These are phyloP conservation scores for Perilla frutescens DNA, from an alignment of 257 asterid genomes.

Conservation along the genomic window DNA sequence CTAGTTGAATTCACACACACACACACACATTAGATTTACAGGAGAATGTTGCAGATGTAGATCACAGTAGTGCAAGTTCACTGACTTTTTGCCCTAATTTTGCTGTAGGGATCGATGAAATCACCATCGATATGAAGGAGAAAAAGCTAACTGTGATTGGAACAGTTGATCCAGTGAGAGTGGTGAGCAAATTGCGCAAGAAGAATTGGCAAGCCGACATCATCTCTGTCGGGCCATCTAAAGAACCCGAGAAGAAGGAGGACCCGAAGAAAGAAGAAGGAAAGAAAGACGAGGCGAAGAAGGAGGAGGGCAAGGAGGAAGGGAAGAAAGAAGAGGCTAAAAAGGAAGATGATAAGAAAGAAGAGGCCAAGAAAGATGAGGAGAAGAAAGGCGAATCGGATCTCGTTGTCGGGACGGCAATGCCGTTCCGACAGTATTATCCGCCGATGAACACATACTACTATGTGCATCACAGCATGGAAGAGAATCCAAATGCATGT, in stretches of 20 bases:
- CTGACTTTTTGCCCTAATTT: neutral
- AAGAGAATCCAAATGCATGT: slow-evolving; percentile 76
- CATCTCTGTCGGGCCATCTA: slow-evolving; percentile 53
- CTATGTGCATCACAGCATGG: slow-evolving; percentile 61
- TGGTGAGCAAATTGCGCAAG: slow-evolving; percentile 62
- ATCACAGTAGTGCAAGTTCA: neutral
- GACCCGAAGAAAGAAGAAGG: slow-evolving; percentile 50
- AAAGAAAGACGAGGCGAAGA: slow-evolving; percentile 45
- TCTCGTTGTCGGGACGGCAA: slow-evolving; percentile 35
- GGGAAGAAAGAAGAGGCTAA: slow-evolving; percentile 46
- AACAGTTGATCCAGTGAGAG: slow-evolving; percentile 60
- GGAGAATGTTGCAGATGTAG: neutral
- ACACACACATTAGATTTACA: too few relatives aligned
- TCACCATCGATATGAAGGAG: slow-evolving; percentile 52
- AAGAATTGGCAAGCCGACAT: slow-evolving; percentile 54
- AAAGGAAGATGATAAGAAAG: slow-evolving; percentile 39
- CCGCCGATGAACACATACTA: slow-evolving; percentile 56
- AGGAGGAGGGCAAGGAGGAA: slow-evolving; percentile 41
- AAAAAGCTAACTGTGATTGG: slow-evolving; percentile 59
- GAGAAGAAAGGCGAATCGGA: slow-evolving; percentile 40
- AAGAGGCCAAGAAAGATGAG: slow-evolving; percentile 40
- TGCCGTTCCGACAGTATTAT: slow-evolving; percentile 55
- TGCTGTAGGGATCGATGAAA: slow-evolving; percentile 61
- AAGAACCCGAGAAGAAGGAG: slow-evolving; percentile 56
- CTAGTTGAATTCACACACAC: too few relatives aligned